phyloP scores from a whole-genome alignment of 192 early-diverging fungal species.

The Backusella australiensis region DNA sequence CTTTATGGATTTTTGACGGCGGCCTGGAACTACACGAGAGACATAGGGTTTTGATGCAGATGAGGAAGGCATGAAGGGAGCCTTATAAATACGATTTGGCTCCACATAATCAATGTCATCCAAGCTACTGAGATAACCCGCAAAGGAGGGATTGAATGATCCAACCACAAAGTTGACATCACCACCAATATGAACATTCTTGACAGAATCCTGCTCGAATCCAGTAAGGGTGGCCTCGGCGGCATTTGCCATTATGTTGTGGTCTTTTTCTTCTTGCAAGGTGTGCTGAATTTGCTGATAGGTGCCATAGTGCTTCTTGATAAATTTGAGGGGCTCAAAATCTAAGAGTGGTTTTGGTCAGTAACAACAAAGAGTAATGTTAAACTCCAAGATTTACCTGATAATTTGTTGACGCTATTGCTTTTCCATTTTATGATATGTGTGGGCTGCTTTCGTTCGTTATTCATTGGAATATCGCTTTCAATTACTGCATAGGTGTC shows the following conservation, averaged over 20 bases:
- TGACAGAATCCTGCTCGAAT: background rate
- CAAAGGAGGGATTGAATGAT: conserved; percentile 17
- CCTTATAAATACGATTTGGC: conserved; percentile 24
- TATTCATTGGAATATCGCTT: background rate
- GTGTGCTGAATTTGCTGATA: background rate
- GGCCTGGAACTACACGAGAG: background rate
- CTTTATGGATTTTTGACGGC: background rate
- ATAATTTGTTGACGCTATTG: background rate
- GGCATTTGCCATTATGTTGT: background rate
- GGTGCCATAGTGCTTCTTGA: background rate
- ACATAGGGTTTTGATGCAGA: background rate
- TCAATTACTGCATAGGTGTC: background rate
- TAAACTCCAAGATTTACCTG: background rate
- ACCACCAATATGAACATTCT: background rate
- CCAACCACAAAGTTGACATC: conserved; percentile 19
- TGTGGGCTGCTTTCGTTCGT: background rate
- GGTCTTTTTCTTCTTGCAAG: background rate
- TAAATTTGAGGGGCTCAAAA: background rate
- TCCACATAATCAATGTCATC: conserved; percentile 29
- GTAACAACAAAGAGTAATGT: background rate
- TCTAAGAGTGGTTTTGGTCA: background rate
- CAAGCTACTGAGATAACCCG: conserved; percentile 4
- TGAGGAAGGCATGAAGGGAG: background rate
- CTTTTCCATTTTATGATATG: background rate
- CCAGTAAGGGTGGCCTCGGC: background rate